Evolutionary conservation across 164 flowering plant species (phyloP), one percentile per base, ranked within the genome.

Genomic region (Nelumbo lutea): DNA sequence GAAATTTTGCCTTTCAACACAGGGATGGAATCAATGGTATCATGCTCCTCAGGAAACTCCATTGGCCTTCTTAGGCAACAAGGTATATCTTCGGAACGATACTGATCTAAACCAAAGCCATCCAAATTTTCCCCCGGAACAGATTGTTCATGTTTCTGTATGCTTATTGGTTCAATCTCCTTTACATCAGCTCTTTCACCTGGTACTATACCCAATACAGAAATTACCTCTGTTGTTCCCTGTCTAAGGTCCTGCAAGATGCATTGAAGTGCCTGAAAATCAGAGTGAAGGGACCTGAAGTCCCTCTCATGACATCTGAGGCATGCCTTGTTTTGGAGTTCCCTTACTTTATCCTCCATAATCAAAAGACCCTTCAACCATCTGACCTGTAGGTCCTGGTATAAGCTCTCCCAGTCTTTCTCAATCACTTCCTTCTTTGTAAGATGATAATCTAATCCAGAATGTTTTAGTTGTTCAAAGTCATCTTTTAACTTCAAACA

Each of bases 401-500:
- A 67, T 59, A 69, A 45, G 60, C 62, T 67, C 68, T 72, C 67
- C 72, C 63, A 72, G 52, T 72, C 73, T 56, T 69, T 40, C 62
- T 3, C 66, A 64, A 63, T 41, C 15, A 57, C 51, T 68, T 76
- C 81, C 50, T 46, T 70, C 8, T 69, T 45, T 5, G 73, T 13
- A 64, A 61, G 50, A 61, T 72, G 72, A 70, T 66, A 58, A 64
- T 61, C 74, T 50, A 62, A 45, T 73, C 76, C 85, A 60, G 75
- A 72, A 70, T 42, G 74, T 70, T 62, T 82, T 10, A 84, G 78
- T 68, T 64, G 70, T 58, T 81, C 87, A 72, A 90, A 77, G 50
- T 85, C 90, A 64, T 71, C 78, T 81, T 88, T 89, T 61, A 88
- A 74, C 70, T 83, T 83, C 15, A 72, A 80, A 79, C 89, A 87